Evolutionary conservation across 257 asterid species (phyloP), one percentile per base, ranked within the genome.

Genomic region (Salvia hispanica): DNA sequence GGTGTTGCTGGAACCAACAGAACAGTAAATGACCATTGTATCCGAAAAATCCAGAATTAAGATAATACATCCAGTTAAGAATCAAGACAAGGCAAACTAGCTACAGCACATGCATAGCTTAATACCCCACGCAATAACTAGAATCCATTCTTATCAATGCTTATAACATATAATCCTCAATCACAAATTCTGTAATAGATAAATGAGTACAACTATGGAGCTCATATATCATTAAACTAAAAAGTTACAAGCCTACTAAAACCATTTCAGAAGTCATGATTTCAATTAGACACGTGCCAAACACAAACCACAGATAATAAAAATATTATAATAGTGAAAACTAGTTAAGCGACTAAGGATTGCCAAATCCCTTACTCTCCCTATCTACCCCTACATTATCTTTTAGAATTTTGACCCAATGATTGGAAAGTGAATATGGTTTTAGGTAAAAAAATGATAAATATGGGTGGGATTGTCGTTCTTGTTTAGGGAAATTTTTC

Each of bases 1-100:
- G 62, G 91, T 78, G 68, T 83, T 85, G 86, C 91, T 85, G 88
- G 77, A 79, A 80, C 73, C 69, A 75, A 75, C 14, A 28, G 46
- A 68, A 69, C 15, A 74, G 34, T 62, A 63, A 21, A 69, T 54
- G 61, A 40, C 47, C 58, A 74, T 48, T 31, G 64, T 68, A 72
- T 66, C 67, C n/a, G 48, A 45, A 34, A 58, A 68, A 56, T 10
- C 64, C 60, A 43, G 51, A 45, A 53, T 15, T 68, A 39, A 34
- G 51, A 52, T 55, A 25, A 56, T 14, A 64, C 13, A 47, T 12
- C 52, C 54, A 48, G 43, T 48, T 62, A 11, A 43, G 46, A 53
- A 66, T 55, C 70, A 61, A 18, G 66, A 51, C 25, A 58, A 58
- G 59, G 66, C 37, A 40, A 70, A 37, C 61, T 40, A 60, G 57